Percentiles rank a stretch among this genome's conserved stretches.
Evolutionary conservation across 768 basidiomycete species (phyloP).

Genomic region (Krasilnikovozyma curviuscula): DNA sequence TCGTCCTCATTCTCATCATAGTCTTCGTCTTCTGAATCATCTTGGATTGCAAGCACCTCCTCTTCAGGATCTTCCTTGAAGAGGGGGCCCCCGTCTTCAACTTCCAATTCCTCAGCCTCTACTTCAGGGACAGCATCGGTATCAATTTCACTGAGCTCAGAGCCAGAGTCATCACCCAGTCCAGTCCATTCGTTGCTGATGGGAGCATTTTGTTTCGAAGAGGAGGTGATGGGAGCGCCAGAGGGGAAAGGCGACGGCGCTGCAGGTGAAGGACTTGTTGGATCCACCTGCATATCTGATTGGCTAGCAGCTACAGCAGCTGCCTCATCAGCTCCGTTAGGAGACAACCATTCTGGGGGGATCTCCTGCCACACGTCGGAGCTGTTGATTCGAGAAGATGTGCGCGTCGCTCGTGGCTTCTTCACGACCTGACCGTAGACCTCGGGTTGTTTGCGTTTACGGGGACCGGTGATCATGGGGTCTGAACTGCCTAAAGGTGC

Average conservation of each 20-base stretch:
- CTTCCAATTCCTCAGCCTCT: neutral
- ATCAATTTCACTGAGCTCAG: slow-evolving; percentile 10
- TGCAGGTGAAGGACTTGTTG: neutral
- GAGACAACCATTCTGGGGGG: slow-evolving; percentile 49
- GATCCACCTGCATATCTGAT: neutral
- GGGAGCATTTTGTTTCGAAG: too few species aligned
- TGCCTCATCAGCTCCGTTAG: neutral
- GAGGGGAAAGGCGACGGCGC: neutral
- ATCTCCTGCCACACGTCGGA: slow-evolving; percentile 50
- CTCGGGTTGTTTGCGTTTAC: too few species aligned
- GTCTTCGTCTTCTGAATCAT: neutral
- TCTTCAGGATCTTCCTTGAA: neutral
- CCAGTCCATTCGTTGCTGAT: slow-evolving; percentile 10
- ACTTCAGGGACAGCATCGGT: too few species aligned
- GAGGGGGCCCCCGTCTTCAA: neutral
- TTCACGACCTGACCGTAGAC: neutral
- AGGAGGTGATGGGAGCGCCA: too few species aligned
- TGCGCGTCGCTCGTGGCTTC: slow-evolving; percentile 2
- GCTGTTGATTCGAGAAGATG: neutral
- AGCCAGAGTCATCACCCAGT: slow-evolving; percentile 6
- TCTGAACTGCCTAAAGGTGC: too few species aligned
- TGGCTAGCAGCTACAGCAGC: neutral
- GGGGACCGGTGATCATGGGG: too few species aligned
- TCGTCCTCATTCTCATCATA: neutral
- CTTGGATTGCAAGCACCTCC: too few species aligned